These are phyloP conservation scores for Apiospora malaysiana DNA, from an alignment of 2,329 filamentous ascomycete species.

Conservation along the genomic window DNA sequence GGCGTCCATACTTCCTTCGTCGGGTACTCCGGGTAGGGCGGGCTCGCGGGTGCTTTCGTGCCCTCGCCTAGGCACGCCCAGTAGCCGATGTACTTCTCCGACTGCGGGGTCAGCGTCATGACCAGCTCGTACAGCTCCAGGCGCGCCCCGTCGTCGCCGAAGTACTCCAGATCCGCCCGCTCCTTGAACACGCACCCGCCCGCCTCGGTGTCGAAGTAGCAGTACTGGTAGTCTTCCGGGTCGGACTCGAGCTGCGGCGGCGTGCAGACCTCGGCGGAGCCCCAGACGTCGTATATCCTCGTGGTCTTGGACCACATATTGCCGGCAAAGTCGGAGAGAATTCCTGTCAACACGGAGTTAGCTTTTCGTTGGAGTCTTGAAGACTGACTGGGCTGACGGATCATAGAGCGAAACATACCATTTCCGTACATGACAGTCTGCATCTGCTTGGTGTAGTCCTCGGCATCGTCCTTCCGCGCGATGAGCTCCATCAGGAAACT, in stretches of 20 bases:
- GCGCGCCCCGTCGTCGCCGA: slow-evolving; percentile 23
- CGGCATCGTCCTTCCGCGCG: slow-evolving; percentile 21
- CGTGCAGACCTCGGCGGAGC: slow-evolving; percentile 19
- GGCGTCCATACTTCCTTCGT: slow-evolving; percentile 25
- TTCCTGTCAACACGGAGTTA: slow-evolving; percentile 1
- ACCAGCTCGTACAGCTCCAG: slow-evolving; percentile 24
- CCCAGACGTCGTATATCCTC: slow-evolving; percentile 22
- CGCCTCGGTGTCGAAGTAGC: slow-evolving; percentile 21
- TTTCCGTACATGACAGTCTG: slow-evolving; percentile 22
- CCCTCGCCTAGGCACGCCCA: slow-evolving; percentile 17
- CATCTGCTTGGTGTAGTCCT: slow-evolving; percentile 22
- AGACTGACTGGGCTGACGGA: too few species aligned
- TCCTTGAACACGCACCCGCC: slow-evolving; percentile 22
- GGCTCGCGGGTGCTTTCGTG: neutral
- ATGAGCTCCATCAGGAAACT: slow-evolving; percentile 24
- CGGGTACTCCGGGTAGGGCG: slow-evolving; percentile 24
- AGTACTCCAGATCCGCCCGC: slow-evolving; percentile 23
- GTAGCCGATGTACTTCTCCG: slow-evolving; percentile 14
- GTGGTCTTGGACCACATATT: slow-evolving; percentile 22
- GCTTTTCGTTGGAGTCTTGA: too few species aligned
- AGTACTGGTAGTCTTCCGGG: slow-evolving; percentile 25
- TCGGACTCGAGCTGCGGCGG: slow-evolving; percentile 22
- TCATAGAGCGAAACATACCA: slow-evolving; percentile 7
- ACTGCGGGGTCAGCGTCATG: slow-evolving; percentile 20
- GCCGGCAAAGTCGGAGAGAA: slow-evolving; percentile 22